Evolutionary conservation across 192 early-diverging fungal species (phyloP).

Genomic region (Phlyctochytrium planicorne): DNA sequence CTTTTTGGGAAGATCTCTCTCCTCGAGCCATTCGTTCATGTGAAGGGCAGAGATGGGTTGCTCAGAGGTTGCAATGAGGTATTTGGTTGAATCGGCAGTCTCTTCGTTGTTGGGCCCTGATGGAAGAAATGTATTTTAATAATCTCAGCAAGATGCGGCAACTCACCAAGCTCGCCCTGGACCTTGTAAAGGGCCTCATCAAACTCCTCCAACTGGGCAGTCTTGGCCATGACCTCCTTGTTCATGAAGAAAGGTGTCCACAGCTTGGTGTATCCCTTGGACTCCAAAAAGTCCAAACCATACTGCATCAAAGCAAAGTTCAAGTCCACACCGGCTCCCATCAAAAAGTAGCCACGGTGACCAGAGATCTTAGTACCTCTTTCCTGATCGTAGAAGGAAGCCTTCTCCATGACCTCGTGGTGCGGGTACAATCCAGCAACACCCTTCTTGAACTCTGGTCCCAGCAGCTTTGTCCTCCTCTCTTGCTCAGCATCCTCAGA

Average conservation of each 20-base stretch:
- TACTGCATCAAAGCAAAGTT: constrained; percentile 97
- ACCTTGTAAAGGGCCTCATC: constrained; percentile 98
- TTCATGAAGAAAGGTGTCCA: constrained; percentile 99
- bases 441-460: constrained; percentile 35
- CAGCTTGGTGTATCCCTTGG: constrained; percentile 83
- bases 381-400: constrained; percentile 64
- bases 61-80: constrained; percentile 97
- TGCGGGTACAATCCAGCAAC: constrained; percentile 64
- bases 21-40: constrained; percentile 92
- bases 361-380: constrained; percentile 85
- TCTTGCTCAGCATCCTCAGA: constrained; percentile 39
- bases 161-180: constrained; percentile 37
- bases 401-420: constrained; percentile 89
- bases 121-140: neutral
- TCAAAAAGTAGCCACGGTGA: constrained; percentile 99
- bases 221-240: constrained; percentile 95
- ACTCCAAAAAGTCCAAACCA: constrained; percentile 87
- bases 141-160: too few relatives aligned
- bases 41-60: constrained; percentile 98
- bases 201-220: constrained; percentile 95
- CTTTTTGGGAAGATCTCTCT: constrained; percentile 82
- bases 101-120: constrained; percentile 62
- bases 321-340: constrained; percentile 90
- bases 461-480: constrained; percentile 35
- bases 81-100: constrained; percentile 62